A percentile compares a stretch with the other conserved stretches of the same genome.
These are phyloP conservation scores for Annulohypoxylon stygium DNA, from an alignment of 495 filamentous ascomycete species.

Conservation along the genomic window DNA sequence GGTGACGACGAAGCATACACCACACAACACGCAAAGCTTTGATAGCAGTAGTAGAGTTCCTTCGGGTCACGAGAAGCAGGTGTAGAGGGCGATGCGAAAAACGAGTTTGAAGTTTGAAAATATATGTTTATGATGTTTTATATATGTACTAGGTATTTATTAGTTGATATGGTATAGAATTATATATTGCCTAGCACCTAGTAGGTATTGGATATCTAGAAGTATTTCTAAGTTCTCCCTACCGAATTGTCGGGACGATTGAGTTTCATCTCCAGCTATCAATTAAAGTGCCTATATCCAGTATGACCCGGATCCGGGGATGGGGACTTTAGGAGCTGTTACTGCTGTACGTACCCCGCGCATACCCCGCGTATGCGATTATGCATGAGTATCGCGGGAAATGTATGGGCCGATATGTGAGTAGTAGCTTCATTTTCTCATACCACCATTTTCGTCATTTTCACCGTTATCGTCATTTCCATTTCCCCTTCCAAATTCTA, in stretches of 20 bases:
- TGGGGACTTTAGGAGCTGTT: too few species aligned
- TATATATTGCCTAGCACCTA: too few species aligned
- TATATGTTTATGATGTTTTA: background rate
- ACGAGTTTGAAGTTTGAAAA: background rate
- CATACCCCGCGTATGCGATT: background rate
- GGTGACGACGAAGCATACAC: constrained; percentile 13
- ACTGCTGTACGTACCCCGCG: background rate
- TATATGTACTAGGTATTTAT: background rate
- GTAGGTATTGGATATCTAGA: too few species aligned
- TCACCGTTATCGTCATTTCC: background rate
- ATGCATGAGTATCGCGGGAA: constrained; percentile 3
- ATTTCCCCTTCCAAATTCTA: background rate
- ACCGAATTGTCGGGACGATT: too few species aligned
- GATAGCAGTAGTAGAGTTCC: constrained; percentile 24
- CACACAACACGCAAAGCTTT: constrained; percentile 13
- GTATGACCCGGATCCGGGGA: too few species aligned
- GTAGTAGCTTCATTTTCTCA: constrained; percentile 21
- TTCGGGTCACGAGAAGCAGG: constrained; percentile 29
- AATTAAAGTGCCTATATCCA: too few species aligned
- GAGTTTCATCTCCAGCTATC: too few species aligned
- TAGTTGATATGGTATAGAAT: background rate
- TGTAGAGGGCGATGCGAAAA: constrained; percentile 1
- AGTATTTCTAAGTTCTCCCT: too few species aligned
- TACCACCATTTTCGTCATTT: constrained; percentile 17
- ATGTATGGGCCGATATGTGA: background rate